Evolutionary conservation across 2,329 filamentous ascomycete species (phyloP).

Genomic region (Calonectria pseudoturangicola): DNA sequence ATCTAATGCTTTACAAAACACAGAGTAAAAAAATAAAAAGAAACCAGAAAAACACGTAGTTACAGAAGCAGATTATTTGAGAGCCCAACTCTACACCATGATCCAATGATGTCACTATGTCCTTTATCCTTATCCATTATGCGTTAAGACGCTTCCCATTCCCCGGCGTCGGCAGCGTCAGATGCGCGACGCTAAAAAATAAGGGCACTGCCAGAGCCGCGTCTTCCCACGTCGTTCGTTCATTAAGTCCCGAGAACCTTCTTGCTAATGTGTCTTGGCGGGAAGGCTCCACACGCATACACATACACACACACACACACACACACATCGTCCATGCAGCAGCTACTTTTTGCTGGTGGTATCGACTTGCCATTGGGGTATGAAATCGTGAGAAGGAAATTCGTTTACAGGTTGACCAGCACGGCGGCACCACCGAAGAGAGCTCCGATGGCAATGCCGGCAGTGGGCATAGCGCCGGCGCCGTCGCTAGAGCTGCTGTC

Average conservation of each 20-base stretch:
- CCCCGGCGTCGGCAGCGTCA: slow-evolving; percentile 24
- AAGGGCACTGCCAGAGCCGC: slow-evolving; percentile 9
- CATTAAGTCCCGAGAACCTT: slow-evolving; percentile 35
- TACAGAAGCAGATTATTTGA: slow-evolving; percentile 10
- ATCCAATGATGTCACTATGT: slow-evolving; percentile 14
- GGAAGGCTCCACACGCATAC: slow-evolving; percentile 8
- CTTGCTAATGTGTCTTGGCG: slow-evolving; percentile 12
- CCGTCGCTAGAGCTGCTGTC: slow-evolving; percentile 48
- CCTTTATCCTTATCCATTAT: slow-evolving; percentile 6
- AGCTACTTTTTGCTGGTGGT: not conserved
- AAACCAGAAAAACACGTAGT: not conserved
- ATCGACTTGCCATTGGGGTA: not conserved
- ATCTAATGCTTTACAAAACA: slow-evolving; percentile 17
- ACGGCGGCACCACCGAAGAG: slow-evolving; percentile 68
- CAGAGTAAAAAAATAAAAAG: not conserved
- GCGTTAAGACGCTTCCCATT: slow-evolving; percentile 8
- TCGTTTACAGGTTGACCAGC: slow-evolving; percentile 65
- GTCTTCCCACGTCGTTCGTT: not conserved
- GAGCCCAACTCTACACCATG: not conserved
- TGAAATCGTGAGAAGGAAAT: not conserved
- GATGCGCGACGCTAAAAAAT: slow-evolving; percentile 31
- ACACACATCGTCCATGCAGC: not conserved
- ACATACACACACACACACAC: not conserved
- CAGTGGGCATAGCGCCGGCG: slow-evolving; percentile 62
- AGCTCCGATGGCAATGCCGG: slow-evolving; percentile 66